Base-by-base conservation (phyloP, 2,329 filamentous ascomycete species). In the Epichloe sibirici region DNA sequence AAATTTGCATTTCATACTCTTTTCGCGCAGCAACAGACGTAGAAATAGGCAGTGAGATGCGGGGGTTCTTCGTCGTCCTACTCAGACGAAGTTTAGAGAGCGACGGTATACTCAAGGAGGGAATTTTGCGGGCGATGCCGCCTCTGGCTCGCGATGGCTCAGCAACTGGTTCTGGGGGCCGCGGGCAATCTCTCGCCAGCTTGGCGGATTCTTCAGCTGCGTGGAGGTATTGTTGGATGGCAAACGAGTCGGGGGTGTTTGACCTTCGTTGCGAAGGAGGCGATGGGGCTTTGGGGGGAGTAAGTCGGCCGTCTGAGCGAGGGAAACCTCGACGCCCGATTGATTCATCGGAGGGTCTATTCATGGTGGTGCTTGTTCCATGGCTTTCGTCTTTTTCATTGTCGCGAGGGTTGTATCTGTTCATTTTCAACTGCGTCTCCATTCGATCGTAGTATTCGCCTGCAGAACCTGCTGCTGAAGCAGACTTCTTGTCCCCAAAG, bases 391-490 rank as follows among this genome's bases (percentile, higher is more conserved):
- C n/a, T n/a, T n/a, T n/a, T n/a, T n/a, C n/a, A n/a, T n/a, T n/a
- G n/a, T n/a, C n/a, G n/a, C n/a, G 17, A 4, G 40, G 40, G 7
- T 21, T 43, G 40, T 43, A 43, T 21, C 23, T 12, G 21, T 2
- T 43, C 23, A 21, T 34, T 5, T 45, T 28, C 17, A 13, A 34
- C 60, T 61, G 0, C 63, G 63, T 63, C 42, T 70, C 70, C 4
- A 70, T 52, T 48, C 59, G 57, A 54, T 71, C 67, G 55, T 74
- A 71, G 58, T 71, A 72, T 6, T 73, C 67, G 5, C 64, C 66
- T 34, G 67, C 70, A 42, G 63, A 65, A 50, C 62, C 61, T 6
- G 49, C 17, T n/a, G 51, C 43, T 13, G 44, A 13, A 34, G 44
- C 12, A n/a, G 25, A 61, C 51, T 55, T 58, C 45, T 59, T 56